phyloP scores from a whole-genome alignment of 805 yeast species.

The Lachancea sp. region DNA sequence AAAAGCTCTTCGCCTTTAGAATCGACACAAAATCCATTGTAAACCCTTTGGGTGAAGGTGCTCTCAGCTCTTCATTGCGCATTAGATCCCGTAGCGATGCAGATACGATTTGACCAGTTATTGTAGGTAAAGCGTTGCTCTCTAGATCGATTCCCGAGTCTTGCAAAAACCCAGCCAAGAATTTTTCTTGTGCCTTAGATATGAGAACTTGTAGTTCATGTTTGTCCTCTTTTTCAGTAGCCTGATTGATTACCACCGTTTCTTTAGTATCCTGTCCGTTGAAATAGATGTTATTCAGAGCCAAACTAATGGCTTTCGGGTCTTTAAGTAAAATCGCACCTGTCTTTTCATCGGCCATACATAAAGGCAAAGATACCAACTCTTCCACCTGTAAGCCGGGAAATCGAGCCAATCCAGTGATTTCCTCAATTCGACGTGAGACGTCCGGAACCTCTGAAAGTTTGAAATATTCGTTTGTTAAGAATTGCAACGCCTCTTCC shows the following conservation, averaged over 20 bases:
- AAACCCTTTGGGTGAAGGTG: background rate
- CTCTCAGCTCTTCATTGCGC: background rate
- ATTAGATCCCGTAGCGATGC: conserved; percentile 8
- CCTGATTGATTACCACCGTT: background rate
- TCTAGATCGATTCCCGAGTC: background rate
- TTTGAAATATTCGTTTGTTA: conserved; percentile 35
- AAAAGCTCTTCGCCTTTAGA: background rate
- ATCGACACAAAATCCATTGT: background rate
- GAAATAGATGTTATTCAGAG: conserved; percentile 13
- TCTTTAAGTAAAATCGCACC: conserved; percentile 12
- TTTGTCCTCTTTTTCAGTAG: background rate
- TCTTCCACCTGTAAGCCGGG: conserved; percentile 4
- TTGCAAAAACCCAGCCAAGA: conserved; percentile 16
- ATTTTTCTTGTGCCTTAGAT: conserved; percentile 14
- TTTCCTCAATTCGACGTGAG: conserved; percentile 14
- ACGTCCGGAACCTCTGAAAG: conserved; percentile 25
- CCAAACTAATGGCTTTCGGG: conserved; percentile 18
- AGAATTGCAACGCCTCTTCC: conserved; percentile 37
- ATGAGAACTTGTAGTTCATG: conserved; percentile 3
- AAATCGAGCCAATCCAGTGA: background rate
- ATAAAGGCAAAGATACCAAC: conserved; percentile 14
- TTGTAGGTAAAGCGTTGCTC: conserved; percentile 5
- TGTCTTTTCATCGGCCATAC: conserved; percentile 13
- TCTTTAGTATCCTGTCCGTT: background rate
- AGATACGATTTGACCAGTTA: conserved; percentile 14